phyloP scores from a whole-genome alignment of 2,329 filamentous ascomycete species.

The Didymella exigua region DNA sequence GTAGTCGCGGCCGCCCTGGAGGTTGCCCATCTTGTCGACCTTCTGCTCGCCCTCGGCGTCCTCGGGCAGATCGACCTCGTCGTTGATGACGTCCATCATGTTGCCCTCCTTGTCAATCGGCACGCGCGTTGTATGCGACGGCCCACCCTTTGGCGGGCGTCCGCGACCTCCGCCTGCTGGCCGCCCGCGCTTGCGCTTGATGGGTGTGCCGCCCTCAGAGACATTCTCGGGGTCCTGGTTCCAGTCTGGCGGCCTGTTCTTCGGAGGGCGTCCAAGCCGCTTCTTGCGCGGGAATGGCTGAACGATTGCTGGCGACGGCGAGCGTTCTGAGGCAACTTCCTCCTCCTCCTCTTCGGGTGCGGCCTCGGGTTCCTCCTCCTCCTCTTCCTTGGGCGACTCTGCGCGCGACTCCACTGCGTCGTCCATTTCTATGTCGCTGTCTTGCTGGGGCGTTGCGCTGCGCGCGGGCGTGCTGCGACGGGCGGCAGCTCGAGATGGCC shows the following conservation, averaged over 20 bases:
- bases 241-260: constrained; percentile 82
- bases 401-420: constrained; percentile 41
- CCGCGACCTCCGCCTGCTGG: constrained; percentile 68
- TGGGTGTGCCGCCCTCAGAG: constrained; percentile 56
- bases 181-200: constrained; percentile 56
- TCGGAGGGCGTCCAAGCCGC: constrained; percentile 82
- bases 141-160: constrained; percentile 70
- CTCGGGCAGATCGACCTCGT: constrained; percentile 87
- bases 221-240: constrained; percentile 57
- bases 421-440: constrained; percentile 45
- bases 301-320: constrained; percentile 56
- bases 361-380: constrained; percentile 54
- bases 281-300: constrained; percentile 69
- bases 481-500: constrained; percentile 47
- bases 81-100: constrained; percentile 84
- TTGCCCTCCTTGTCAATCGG: constrained; percentile 94
- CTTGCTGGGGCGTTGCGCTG: constrained; percentile 45
- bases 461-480: constrained; percentile 46
- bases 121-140: constrained; percentile 78
- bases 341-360: constrained; percentile 50
- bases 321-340: constrained; percentile 53
- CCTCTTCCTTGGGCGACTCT: constrained; percentile 54
- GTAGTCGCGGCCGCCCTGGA: constrained; percentile 86
- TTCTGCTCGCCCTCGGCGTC: constrained; percentile 90
- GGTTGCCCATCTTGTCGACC: constrained; percentile 85